Conservation (phyloP, 768 basidiomycete genomes). For the Omphalotus guepiniiformis region DNA sequence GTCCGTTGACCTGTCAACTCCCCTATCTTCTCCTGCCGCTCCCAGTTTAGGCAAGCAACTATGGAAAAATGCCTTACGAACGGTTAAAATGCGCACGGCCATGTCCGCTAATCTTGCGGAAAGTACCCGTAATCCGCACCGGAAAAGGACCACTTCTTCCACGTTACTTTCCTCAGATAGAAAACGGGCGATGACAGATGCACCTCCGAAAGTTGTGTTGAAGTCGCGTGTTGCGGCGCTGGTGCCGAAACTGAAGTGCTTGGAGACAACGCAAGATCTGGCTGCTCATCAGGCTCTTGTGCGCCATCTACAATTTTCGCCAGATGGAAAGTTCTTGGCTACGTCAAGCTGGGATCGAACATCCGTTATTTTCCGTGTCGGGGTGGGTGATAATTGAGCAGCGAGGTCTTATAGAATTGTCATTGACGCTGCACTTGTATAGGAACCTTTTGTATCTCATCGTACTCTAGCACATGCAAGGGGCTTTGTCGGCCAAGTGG, state of each 20-base stretch:
- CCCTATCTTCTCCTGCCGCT: background rate
- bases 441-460: conserved; percentile 59
- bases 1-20: background rate
- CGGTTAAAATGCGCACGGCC: conserved; percentile 37
- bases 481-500: conserved; percentile 75
- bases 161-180: conserved; percentile 21
- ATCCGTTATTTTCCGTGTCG: conserved; percentile 61
- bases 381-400: conserved; percentile 32
- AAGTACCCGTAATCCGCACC: conserved; percentile 20
- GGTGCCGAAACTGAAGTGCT: conserved; percentile 48
- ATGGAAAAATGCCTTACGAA: conserved; percentile 41
- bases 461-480: conserved; percentile 62
- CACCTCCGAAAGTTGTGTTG: conserved; percentile 31
- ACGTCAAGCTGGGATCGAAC: conserved; percentile 78
- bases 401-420: background rate
- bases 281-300: conserved; percentile 66
- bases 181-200: conserved; percentile 25
- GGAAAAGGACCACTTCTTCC: conserved; percentile 34
- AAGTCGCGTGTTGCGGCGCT: conserved; percentile 53
- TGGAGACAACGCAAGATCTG: conserved; percentile 56
- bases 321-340: conserved; percentile 68
- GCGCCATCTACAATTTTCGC: conserved; percentile 71
- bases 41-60: conserved; percentile 28
- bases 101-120: conserved; percentile 15
- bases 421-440: conserved; percentile 5